Percentiles rank a stretch among this genome's conserved stretches.
These are phyloP conservation scores for Bisporella sp. DNA, from an alignment of 2,329 filamentous ascomycete genomes.

Conservation along the genomic window DNA sequence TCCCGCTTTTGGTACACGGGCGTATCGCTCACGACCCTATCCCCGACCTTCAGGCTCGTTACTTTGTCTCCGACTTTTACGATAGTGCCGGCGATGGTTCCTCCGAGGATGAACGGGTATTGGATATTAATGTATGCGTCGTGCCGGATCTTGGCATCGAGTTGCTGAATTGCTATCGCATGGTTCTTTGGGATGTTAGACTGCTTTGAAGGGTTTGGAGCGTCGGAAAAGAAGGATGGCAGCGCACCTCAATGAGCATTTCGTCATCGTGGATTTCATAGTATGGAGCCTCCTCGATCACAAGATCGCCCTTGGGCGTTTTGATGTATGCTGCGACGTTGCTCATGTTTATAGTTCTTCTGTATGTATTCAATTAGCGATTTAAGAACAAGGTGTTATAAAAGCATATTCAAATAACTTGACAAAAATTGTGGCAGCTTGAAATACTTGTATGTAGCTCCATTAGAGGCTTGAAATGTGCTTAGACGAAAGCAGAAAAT, in stretches of 20 bases:
- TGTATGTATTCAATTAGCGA: no score
- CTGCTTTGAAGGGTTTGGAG: neutral
- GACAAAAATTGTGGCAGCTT: no score
- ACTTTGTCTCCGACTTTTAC: neutral
- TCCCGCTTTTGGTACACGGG: neutral
- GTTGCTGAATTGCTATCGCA: neutral
- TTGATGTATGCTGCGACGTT: neutral
- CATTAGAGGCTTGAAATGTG: no score
- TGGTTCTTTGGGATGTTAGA: neutral
- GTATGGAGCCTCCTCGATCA: neutral
- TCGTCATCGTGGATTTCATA: neutral
- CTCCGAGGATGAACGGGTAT: neutral
- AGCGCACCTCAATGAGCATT: neutral
- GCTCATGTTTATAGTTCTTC: no score
- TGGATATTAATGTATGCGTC: neutral
- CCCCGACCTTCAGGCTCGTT: neutral
- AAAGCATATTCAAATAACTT: no score
- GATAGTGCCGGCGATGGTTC: neutral
- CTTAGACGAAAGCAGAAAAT: no score
- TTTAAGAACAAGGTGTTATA: no score
- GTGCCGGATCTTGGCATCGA: neutral
- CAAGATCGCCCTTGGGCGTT: neutral
- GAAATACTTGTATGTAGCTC: no score
- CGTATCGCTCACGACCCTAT: neutral
- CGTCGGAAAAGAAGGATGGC: neutral